Base-by-base conservation (phyloP, 139 green algal species). In the Chlorella sp. region DNA sequence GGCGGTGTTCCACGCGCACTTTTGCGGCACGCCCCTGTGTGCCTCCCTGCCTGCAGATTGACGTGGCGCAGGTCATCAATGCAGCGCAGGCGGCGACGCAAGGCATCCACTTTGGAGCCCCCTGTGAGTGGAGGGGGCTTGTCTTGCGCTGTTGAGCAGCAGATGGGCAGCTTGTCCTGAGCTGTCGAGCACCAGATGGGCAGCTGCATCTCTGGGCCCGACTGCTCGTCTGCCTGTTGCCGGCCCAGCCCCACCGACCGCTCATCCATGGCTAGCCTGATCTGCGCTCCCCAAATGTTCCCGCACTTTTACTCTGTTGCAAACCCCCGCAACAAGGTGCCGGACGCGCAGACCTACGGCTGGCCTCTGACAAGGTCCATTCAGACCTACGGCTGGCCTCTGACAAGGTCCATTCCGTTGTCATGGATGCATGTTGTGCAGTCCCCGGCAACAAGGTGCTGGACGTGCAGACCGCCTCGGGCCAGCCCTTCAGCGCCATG, bases 81-180 rank as follows among this genome's bases (percentile, higher is more conserved):
- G 43, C 13, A 0, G 56, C 56, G 44, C 22, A 32, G 3, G 36
- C 36, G 43, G 28, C 30, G 2, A 78, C 72, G 11, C 56, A 26
- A 32, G 72, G 72, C 72, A 46, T 78, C 28, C 72, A 78, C 43
- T 78, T 32, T n/a, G 72, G 72, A 46, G 36, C 36, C 30, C 72
- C 56, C 13, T 78, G 72, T 78, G 72, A 36, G 72, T 76, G 70
- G 17, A 19, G 20, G 30, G 6, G 30, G 3, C 65, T 9, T 72
- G 32, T 32, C 65, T 72, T 32, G 4, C 30, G 30, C 64, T 70
- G 30, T 6, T 5, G 64, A 6, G 64, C 28, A 8, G 30, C n/a
- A n/a, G n/a, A n/a, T n/a, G n/a, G n/a, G n/a, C n/a, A n/a, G n/a
- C n/a, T n/a, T n/a, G n/a, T n/a, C n/a, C n/a, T 70, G 64, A 3